Conservation (phyloP, 208 protist species). For the Leishmania major region DNA sequence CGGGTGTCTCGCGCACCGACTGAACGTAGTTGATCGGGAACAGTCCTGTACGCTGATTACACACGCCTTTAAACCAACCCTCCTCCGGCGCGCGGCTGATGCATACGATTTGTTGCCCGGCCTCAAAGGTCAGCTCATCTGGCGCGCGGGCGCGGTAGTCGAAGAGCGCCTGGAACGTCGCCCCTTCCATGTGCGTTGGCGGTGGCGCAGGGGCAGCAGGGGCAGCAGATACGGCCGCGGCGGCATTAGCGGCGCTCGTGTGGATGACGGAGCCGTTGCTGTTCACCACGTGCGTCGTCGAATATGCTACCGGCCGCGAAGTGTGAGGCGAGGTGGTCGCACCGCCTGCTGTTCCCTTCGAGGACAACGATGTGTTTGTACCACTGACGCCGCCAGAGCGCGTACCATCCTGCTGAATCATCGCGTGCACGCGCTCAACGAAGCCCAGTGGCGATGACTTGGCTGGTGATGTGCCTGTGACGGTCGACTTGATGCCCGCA, state of each 20-base stretch:
- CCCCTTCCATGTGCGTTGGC: conserved; percentile 64
- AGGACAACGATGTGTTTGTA: neutral
- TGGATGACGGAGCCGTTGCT: conserved; percentile 6
- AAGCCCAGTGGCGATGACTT: conserved; percentile 41
- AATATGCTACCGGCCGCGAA: neutral
- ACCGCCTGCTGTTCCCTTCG: neutral
- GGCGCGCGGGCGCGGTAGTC: conserved; percentile 75
- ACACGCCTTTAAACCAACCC: conserved; percentile 91
- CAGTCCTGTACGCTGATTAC: conserved; percentile 87
- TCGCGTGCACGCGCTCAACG: conserved; percentile 53
- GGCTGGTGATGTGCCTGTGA: neutral
- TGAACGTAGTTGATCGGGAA: conserved; percentile 91
- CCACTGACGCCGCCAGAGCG: neutral
- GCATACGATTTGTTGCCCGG: conserved; percentile 74
- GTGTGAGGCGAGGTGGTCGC: neutral
- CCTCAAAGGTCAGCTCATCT: conserved; percentile 88
- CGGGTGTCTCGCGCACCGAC: conserved; percentile 12
- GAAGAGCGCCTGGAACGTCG: conserved; percentile 72
- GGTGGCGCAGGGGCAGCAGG: conserved; percentile 8
- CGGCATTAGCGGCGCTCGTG: conserved; percentile 14
- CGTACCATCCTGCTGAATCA: conserved; percentile 39
- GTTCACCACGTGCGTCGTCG: neutral
- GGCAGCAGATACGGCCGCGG: conserved; percentile 2
- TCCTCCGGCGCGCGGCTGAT: conserved; percentile 80
- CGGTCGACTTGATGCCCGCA: conserved; percentile 9